Evolutionary conservation across 2,329 filamentous ascomycete genomes (phyloP), one percentile per base, ranked within the genome.

Genomic region (Alternaria triticimaculans): DNA sequence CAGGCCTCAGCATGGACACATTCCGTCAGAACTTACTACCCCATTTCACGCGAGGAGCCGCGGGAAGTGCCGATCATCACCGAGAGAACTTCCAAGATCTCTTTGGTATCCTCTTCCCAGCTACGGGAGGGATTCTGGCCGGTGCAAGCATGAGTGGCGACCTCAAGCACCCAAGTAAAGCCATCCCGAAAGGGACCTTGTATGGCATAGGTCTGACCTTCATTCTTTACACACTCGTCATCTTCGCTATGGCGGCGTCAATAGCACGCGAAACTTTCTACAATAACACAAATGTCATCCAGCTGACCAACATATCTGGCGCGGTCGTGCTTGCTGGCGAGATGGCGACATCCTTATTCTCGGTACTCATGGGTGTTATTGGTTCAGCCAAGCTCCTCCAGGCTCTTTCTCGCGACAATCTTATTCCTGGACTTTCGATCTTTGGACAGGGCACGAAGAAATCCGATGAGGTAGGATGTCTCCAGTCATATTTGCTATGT

Each of bases 131-230:
- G 5, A 88, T 87, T 25, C 87, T 88, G 71, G 86, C 86, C 49
- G 94, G 94, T 18, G 93, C 93, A 7, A 95, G 92, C 70, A 96
- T 97, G 93, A 96, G 93, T 8, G 93, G 93, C 18, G 93, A 97
- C 76, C 80, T 97, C 54, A 91, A 87, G 65, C 90, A 93, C 66
- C 93, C 93, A 0, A 95, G 92, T 83, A 92, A 90, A 77, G 88
- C 92, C 1, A 97, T 97, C 57, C 93, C 93, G 0, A 90, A 88
- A 65, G 93, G 93, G n/a, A 96, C 93, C 0, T 81, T 96, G 1
- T 92, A 89, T 80, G 92, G 92, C 3, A 88, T 95, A 25, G 82
- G 87, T 11, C 86, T 93, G 23, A 97, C 93, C 0, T 92, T 96
- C 69, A 76, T 91, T 58, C 85, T 90, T 6, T 97, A 97, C 76